A percentile compares a stretch with the other conserved stretches of the same genome.
Evolutionary conservation across 1,284 basidiomycete genomes (phyloP).

Genomic region (Ustilago crameri): DNA sequence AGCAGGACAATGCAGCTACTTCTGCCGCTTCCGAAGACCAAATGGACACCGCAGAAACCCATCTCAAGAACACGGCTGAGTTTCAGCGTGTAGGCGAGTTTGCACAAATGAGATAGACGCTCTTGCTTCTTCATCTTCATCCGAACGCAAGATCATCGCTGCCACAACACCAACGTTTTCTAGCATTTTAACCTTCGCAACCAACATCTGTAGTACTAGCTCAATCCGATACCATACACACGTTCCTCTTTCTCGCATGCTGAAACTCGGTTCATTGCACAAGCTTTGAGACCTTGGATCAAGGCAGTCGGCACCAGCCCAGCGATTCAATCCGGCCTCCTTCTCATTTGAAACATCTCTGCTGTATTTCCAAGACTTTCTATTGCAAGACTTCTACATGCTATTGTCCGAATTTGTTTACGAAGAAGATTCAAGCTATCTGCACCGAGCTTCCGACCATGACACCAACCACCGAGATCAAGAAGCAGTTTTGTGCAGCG

Average conservation of each 20-base stretch:
- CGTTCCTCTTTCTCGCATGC: not conserved
- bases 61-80: not conserved
- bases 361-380: not conserved
- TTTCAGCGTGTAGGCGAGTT: conserved; percentile 32
- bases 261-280: too few relatives aligned
- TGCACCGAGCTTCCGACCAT: not conserved
- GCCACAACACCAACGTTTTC: not conserved
- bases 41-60: conserved; percentile 30
- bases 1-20: conserved; percentile 7
- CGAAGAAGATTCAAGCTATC: not conserved
- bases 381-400: not conserved
- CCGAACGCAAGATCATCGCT: not conserved
- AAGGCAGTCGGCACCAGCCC: too few relatives aligned
- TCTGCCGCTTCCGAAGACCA: conserved; percentile 1
- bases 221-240: conserved; percentile 7
- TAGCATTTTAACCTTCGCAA: conserved; percentile 4
- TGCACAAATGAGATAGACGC: conserved; percentile 19
- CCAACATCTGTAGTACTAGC: conserved; percentile 27
- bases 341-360: too few relatives aligned
- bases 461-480: not conserved
- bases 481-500: conserved; percentile 13
- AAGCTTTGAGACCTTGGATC: too few relatives aligned
- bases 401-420: too few relatives aligned
- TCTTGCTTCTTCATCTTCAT: not conserved
- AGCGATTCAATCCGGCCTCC: too few relatives aligned